Evolutionary conservation across 2,329 filamentous ascomycete genomes (phyloP).

Genomic region (Aspergillus proliferans): DNA sequence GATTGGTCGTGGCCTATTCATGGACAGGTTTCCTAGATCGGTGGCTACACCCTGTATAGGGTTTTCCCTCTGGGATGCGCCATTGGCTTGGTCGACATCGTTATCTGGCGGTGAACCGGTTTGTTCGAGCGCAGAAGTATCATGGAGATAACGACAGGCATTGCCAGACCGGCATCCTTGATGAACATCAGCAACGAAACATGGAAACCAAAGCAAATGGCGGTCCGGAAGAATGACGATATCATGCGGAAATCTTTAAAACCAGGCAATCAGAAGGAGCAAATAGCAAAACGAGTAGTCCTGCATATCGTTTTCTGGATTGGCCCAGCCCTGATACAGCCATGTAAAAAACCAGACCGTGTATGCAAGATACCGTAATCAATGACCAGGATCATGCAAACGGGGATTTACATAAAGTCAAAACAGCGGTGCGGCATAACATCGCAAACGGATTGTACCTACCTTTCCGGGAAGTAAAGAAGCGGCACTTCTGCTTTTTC

Average conservation of each 20-base stretch:
- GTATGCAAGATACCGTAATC: conserved; percentile 1
- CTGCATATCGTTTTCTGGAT: background rate
- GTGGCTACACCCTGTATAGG: conserved; percentile 8
- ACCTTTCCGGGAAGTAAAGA: conserved; percentile 22
- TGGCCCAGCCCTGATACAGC: background rate
- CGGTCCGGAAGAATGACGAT: background rate
- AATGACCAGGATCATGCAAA: background rate
- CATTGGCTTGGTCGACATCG: conserved; percentile 7
- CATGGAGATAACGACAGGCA: conserved; percentile 47
- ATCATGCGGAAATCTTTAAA: background rate
- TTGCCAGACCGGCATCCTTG: conserved; percentile 49
- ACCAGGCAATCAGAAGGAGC: too few species aligned
- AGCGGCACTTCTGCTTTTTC: conserved; percentile 19
- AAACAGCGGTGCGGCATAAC: conserved; percentile 3
- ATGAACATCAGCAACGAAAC: conserved; percentile 14
- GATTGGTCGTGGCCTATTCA: conserved; percentile 20
- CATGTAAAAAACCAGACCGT: conserved; percentile 2
- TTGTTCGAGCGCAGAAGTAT: conserved; percentile 19
- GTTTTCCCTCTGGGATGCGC: conserved; percentile 2
- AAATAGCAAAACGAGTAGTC: background rate
- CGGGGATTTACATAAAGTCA: background rate
- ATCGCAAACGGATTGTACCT: conserved; percentile 3
- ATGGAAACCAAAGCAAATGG: background rate
- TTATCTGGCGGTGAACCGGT: conserved; percentile 10
- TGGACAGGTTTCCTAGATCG: conserved; percentile 12